phyloP scores from a whole-genome alignment of 495 filamentous ascomycete species.

The Astrothelium macrocarpum region DNA sequence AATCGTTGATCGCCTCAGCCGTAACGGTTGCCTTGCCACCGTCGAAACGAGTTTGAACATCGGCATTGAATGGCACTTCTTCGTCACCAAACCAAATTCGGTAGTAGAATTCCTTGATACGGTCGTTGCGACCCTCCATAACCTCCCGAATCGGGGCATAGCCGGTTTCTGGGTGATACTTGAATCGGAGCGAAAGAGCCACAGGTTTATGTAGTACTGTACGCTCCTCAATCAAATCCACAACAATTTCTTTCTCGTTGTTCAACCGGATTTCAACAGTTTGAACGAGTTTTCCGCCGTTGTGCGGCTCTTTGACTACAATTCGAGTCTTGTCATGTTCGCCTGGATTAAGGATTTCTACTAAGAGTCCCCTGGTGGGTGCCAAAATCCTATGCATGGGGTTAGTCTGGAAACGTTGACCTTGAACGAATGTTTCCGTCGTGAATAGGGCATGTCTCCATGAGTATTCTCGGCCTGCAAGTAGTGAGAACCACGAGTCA shows the following conservation, averaged over 20 bases:
- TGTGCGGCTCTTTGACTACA: constrained; percentile 58
- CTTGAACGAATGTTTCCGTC: constrained; percentile 90
- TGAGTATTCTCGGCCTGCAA: constrained; percentile 75
- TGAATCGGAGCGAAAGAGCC: constrained; percentile 73
- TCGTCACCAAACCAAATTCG: constrained; percentile 91
- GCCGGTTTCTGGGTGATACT: constrained; percentile 84
- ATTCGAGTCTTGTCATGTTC: constrained; percentile 72
- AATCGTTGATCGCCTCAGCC: constrained; percentile 87
- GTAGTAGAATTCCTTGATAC: constrained; percentile 98
- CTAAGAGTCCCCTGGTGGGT: constrained; percentile 72
- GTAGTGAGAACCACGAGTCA: constrained; percentile 74
- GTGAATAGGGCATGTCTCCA: constrained; percentile 98
- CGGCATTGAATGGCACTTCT: constrained; percentile 67
- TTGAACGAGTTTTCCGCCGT: constrained; percentile 60
- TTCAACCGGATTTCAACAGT: constrained; percentile 75
- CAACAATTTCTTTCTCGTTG: constrained; percentile 64
- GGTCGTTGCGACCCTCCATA: constrained; percentile 87
- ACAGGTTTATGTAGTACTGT: constrained; percentile 71
- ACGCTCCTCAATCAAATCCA: constrained; percentile 82
- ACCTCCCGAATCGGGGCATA: constrained; percentile 93
- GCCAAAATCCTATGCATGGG: constrained; percentile 85
- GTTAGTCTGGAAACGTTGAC: constrained; percentile 92
- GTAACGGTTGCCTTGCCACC: constrained; percentile 81
- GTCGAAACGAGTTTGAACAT: constrained; percentile 76
- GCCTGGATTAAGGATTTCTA: constrained; percentile 73